Base-by-base conservation (phyloP, 495 filamentous ascomycete genomes). In the Hamigera avellanea region DNA sequence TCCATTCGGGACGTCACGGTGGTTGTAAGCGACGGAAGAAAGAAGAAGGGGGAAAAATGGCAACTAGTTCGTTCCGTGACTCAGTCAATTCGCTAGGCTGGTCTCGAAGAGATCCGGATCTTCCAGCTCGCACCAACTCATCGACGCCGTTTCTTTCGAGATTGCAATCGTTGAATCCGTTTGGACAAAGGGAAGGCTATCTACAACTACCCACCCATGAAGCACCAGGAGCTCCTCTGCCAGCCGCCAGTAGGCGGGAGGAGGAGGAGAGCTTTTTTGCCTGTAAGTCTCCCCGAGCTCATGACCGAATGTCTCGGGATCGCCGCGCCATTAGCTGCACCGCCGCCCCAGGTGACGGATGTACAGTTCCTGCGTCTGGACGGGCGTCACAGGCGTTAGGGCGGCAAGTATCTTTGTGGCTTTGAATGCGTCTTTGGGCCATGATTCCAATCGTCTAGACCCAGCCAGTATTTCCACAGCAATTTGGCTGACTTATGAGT, bases 261-360 rank as follows among this genome's bases (percentile, higher is more conserved):
- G 91, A 96, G 62, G 91, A 98, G 45, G 91, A 94, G 58, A 83
- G 77, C 33, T 95, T 83, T 75, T 87, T 98, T 73, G 83, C 83
- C 41, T 68, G 91, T 98, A 76, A 89, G 91, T 93, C 28, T 37
- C 19, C 37, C 35, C 16, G 19, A 41, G 37, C 45, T 41, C 41
- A 43, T 53, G 49, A 61, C 46, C 40, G 4, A 42, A 41, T 33
- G 30, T 31, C 42, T 43, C 32, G 33, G 34, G 28, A 30, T 30
- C 28, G 10, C 6, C 28, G 6, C 21, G 21, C 21, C 21, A 48
- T 52, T 44, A 45, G 43, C 42, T 41, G 34, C 38, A 42, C 41
- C 40, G 21, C 39, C 18, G 44, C 42, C 54, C 44, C 57, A 57
- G 55, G 61, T 67, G 63, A 32, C n/a, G 31, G 63, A 32, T n/a